Evolutionary conservation across 2,329 filamentous ascomycete species (phyloP).

Genomic region (Botryosphaeria agaves): DNA sequence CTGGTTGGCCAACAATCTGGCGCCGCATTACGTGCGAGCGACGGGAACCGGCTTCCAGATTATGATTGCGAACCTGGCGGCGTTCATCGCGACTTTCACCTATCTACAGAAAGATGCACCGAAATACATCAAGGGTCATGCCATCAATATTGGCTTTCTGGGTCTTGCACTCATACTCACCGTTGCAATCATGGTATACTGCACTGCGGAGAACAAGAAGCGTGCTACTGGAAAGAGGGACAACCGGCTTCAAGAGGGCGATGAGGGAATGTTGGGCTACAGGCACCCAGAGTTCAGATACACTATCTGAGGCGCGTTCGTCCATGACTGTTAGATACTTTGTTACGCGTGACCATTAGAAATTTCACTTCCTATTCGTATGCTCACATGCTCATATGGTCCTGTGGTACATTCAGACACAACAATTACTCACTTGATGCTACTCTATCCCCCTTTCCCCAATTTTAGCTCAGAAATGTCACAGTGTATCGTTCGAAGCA

Average conservation of each 20-base stretch:
- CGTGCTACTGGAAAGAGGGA: constrained; percentile 21
- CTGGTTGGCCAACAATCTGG: constrained; percentile 67
- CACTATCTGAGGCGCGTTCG: constrained; percentile 33
- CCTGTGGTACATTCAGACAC: too few species aligned
- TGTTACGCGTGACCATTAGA: too few species aligned
- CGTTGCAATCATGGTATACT: constrained; percentile 18
- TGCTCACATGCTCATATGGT: too few species aligned
- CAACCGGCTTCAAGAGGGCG: constrained; percentile 14
- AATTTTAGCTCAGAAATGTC: too few species aligned
- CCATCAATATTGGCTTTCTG: constrained; percentile 23
- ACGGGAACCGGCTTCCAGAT: constrained; percentile 25
- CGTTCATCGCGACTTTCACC: constrained; percentile 28
- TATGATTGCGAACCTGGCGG: constrained; percentile 23
- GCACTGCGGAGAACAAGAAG: constrained; percentile 23
- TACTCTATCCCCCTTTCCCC: too few species aligned
- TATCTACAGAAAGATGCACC: constrained; percentile 25
- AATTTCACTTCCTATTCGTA: too few species aligned
- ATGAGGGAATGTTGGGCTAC: constrained; percentile 27
- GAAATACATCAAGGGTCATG: constrained; percentile 21
- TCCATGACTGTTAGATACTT: too few species aligned
- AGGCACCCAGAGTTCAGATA: constrained; percentile 38
- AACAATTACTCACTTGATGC: too few species aligned
- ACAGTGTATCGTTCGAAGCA: too few species aligned
- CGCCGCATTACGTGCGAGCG: constrained; percentile 25
- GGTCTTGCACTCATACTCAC: constrained; percentile 17